Conservation (phyloP, 768 basidiomycete genomes). For the Dacryopinax primogenitus region DNA sequence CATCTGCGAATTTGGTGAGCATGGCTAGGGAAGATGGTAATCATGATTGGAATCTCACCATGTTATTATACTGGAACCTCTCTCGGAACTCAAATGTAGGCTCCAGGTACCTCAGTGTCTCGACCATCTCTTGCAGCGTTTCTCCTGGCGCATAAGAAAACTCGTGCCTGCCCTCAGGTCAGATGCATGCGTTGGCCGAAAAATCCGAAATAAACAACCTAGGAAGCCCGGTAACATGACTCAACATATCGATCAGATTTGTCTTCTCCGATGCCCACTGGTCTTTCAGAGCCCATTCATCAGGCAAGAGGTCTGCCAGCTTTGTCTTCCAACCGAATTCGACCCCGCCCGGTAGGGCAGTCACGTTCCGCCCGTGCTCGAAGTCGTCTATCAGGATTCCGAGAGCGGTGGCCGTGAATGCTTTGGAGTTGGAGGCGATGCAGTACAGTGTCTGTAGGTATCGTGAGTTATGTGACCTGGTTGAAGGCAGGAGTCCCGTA, state of each 20-base stretch:
- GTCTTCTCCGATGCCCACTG: slow-evolving; percentile 31
- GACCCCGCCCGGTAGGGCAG: slow-evolving; percentile 26
- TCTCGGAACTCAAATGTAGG: slow-evolving; percentile 30
- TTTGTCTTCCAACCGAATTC: slow-evolving; percentile 31
- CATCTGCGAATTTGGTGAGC: slow-evolving; percentile 26
- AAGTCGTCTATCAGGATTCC: slow-evolving; percentile 36
- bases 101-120: slow-evolving; percentile 24
- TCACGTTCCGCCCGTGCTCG: slow-evolving; percentile 26
- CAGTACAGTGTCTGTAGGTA: slow-evolving; percentile 29
- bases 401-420: slow-evolving; percentile 30
- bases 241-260: slow-evolving; percentile 30
- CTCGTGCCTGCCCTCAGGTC: slow-evolving; percentile 25
- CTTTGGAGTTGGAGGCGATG: slow-evolving; percentile 31
- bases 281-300: slow-evolving; percentile 34
- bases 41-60: slow-evolving; percentile 18
- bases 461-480: background rate
- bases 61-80: slow-evolving; percentile 31
- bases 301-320: slow-evolving; percentile 30
- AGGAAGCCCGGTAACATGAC: slow-evolving; percentile 33
- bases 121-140: slow-evolving; percentile 19
- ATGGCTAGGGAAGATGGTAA: background rate
- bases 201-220: slow-evolving; percentile 22
- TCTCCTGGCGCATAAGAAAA: slow-evolving; percentile 24
- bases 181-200: background rate
- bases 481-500: background rate